Evolutionary conservation across 2,329 filamentous ascomycete species (phyloP).

Genomic region (Ceratocystis destructans): DNA sequence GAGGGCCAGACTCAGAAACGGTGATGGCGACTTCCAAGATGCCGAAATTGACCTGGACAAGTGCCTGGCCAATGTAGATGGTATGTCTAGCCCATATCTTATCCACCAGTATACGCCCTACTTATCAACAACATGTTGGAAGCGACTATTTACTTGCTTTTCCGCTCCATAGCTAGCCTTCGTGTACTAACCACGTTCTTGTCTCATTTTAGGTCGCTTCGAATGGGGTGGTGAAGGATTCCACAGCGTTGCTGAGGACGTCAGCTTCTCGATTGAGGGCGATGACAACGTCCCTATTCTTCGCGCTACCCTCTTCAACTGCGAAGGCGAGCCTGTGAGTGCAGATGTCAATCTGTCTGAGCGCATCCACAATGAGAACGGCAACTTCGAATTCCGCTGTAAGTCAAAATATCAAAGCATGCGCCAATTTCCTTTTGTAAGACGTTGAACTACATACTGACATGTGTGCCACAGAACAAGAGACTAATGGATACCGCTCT

Average conservation of each 20-base stretch:
- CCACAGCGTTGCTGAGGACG: slow-evolving; percentile 32
- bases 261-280: slow-evolving; percentile 38
- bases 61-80: slow-evolving; percentile 39
- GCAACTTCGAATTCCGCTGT: slow-evolving; percentile 29
- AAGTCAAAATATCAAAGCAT: slow-evolving; percentile 12
- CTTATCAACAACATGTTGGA: no score
- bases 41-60: slow-evolving; percentile 42
- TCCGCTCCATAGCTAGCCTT: neutral
- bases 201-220: slow-evolving; percentile 2
- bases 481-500: neutral
- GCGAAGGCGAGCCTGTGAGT: slow-evolving; percentile 30
- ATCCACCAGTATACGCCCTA: neutral
- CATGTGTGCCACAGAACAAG: neutral
- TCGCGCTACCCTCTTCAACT: slow-evolving; percentile 33
- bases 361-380: slow-evolving; percentile 40
- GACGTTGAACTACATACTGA: neutral
- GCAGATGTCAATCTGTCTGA: slow-evolving; percentile 43
- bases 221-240: slow-evolving; percentile 28
- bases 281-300: slow-evolving; percentile 38
- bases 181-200: neutral
- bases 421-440: neutral
- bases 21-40: slow-evolving; percentile 30
- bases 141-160: neutral
- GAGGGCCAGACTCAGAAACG: slow-evolving; percentile 29
- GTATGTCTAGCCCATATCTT: slow-evolving; percentile 23